Percentiles rank a stretch among this genome's conserved stretches.
These are phyloP conservation scores for Metschnikowia amazonensis DNA, from an alignment of 805 yeast genomes.

Conservation along the genomic window DNA sequence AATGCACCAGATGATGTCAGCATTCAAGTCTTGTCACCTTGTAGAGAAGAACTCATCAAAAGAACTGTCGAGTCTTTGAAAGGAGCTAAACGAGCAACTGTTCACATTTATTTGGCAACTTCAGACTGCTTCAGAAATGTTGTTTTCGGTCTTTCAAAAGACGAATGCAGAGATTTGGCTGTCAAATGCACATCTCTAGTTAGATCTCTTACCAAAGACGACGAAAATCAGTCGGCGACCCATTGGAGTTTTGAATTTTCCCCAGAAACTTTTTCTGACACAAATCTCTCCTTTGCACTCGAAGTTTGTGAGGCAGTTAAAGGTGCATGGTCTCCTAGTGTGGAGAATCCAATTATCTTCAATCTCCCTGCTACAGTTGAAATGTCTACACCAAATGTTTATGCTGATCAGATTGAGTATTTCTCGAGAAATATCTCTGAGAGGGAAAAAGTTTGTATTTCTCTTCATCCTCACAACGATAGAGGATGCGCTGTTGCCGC, in stretches of 20 bases:
- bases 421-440: conserved; percentile 57
- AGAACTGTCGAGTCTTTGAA: conserved; percentile 68
- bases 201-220: conserved; percentile 66
- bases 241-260: conserved; percentile 75
- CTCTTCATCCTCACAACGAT: conserved; percentile 81
- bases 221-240: conserved; percentile 49
- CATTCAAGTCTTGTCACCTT: conserved; percentile 72
- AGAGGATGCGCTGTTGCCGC: conserved; percentile 91
- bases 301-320: conserved; percentile 73
- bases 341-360: conserved; percentile 65
- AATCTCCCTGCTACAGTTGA: conserved; percentile 85
- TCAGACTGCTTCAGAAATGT: conserved; percentile 71
- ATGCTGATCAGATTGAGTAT: conserved; percentile 82
- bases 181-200: conserved; percentile 61
- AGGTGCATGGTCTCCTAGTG: conserved; percentile 68
- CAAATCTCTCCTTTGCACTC: conserved; percentile 59
- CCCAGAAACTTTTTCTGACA: conserved; percentile 76
- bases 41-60: conserved; percentile 67
- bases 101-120: conserved; percentile 74
- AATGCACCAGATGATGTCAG: conserved; percentile 73
- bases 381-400: conserved; percentile 74
- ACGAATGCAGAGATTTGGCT: conserved; percentile 58
- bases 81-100: conserved; percentile 74
- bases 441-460: conserved; percentile 68
- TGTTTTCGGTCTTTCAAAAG: conserved; percentile 61